Percentiles rank a stretch among this genome's conserved stretches.
These are phyloP conservation scores for Pseudogymnoascus sp. DNA, from an alignment of 2,329 filamentous ascomycete genomes.

Conservation along the genomic window DNA sequence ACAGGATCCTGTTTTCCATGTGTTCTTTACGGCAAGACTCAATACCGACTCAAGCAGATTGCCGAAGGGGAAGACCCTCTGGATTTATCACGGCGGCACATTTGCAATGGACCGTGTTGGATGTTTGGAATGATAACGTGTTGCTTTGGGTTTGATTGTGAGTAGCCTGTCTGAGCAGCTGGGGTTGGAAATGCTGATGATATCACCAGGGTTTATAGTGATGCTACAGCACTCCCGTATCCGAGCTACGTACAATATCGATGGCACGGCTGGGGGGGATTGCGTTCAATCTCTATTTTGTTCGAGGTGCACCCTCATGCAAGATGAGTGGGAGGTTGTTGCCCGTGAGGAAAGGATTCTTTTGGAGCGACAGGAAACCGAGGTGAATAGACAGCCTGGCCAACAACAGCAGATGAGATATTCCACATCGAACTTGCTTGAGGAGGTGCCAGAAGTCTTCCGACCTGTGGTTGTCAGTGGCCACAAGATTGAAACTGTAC, in stretches of 20 bases:
- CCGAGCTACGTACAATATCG: constrained; percentile 36
- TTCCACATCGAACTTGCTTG: constrained; percentile 3
- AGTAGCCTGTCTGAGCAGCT: neutral
- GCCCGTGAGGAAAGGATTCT: constrained; percentile 28
- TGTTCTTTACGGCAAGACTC: constrained; percentile 34
- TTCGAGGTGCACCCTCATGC: constrained; percentile 33
- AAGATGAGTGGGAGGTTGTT: constrained; percentile 38
- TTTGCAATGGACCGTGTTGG: constrained; percentile 33
- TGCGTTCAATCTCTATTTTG: constrained; percentile 31
- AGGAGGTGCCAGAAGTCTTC: constrained; percentile 3
- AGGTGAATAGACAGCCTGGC: constrained; percentile 12
- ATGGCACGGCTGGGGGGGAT: constrained; percentile 30
- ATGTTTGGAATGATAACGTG: constrained; percentile 23
- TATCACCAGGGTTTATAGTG: constrained; percentile 20
- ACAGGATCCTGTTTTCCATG: constrained; percentile 36
- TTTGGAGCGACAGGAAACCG: neutral
- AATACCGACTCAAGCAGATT: constrained; percentile 34
- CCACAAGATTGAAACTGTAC: neutral
- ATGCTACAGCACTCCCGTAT: constrained; percentile 31
- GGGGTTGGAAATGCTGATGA: neutral
- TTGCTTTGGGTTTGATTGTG: constrained; percentile 17
- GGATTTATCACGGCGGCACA: constrained; percentile 30
- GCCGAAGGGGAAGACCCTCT: constrained; percentile 31
- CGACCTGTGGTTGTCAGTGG: neutral
- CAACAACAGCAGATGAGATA: constrained; percentile 19